Evolutionary conservation across 2,329 filamentous ascomycete genomes (phyloP).

Genomic region (Pseudofabraea citricarpa): DNA sequence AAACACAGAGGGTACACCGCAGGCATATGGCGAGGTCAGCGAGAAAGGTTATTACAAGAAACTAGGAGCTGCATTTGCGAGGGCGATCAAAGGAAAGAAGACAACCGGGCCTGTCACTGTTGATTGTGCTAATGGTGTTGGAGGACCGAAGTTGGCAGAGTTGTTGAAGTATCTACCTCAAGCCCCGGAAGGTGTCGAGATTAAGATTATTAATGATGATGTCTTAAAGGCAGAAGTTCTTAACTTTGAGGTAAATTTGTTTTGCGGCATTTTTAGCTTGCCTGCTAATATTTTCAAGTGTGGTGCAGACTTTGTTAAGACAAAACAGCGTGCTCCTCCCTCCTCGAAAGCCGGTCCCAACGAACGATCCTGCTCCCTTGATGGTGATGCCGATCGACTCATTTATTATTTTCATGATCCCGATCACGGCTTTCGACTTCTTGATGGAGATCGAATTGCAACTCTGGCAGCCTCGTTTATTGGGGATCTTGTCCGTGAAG

Average conservation of each 20-base stretch:
- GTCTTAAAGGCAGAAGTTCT: slow-evolving; percentile 84
- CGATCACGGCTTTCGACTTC: slow-evolving; percentile 79
- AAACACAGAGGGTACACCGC: slow-evolving; percentile 84
- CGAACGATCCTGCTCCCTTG: slow-evolving; percentile 82
- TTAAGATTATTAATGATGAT: slow-evolving; percentile 89
- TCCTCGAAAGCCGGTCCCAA: slow-evolving; percentile 71
- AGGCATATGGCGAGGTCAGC: slow-evolving; percentile 82
- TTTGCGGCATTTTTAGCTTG: slow-evolving; percentile 29
- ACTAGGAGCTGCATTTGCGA: slow-evolving; percentile 76
- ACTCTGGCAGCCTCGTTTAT: slow-evolving; percentile 93
- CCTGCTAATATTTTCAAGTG: slow-evolving; percentile 46
- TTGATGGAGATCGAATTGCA: slow-evolving; percentile 95
- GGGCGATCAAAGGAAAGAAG: slow-evolving; percentile 73
- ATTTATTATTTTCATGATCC: slow-evolving; percentile 92
- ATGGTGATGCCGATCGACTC: slow-evolving; percentile 91
- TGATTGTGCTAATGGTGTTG: slow-evolving; percentile 95
- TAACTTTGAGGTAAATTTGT: slow-evolving; percentile 73
- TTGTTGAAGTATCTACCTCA: slow-evolving; percentile 77
- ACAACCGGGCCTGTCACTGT: slow-evolving; percentile 72
- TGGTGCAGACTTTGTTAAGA: slow-evolving; percentile 97
- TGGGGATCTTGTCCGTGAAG: slow-evolving; percentile 76
- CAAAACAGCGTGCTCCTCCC: slow-evolving; percentile 84
- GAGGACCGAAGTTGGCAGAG: slow-evolving; percentile 83
- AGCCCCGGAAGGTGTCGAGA: slow-evolving; percentile 64
- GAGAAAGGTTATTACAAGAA: slow-evolving; percentile 96